A percentile compares a stretch with the other conserved stretches of the same genome.
These are phyloP conservation scores for Microdochium paspali DNA, from an alignment of 2,329 filamentous ascomycete genomes.

Conservation along the genomic window DNA sequence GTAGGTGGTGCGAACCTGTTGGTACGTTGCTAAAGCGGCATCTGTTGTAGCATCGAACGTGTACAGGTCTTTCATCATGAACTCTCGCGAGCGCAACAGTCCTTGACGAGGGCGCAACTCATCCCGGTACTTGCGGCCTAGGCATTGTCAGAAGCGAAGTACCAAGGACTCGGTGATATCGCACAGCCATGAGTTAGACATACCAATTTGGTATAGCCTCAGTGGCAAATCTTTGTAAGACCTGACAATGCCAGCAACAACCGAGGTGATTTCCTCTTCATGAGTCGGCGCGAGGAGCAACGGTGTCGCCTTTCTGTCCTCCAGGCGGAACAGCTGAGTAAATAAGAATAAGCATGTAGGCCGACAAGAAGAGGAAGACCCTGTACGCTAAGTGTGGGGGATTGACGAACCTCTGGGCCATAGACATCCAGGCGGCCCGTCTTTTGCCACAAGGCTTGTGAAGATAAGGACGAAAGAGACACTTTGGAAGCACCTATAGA, in stretches of 20 bases:
- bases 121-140: constrained; percentile 88
- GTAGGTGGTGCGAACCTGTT: constrained; percentile 65
- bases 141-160: too few species aligned
- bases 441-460: constrained; percentile 72
- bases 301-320: constrained; percentile 65
- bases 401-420: constrained; percentile 55
- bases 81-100: constrained; percentile 79
- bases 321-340: constrained; percentile 64
- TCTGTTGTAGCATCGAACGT: constrained; percentile 70
- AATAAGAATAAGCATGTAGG: constrained; percentile 12
- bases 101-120: constrained; percentile 84
- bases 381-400: not conserved
- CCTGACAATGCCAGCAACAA: constrained; percentile 63
- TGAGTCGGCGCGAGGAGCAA: constrained; percentile 87
- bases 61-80: constrained; percentile 97
- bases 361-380: not conserved
- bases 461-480: constrained; percentile 76
- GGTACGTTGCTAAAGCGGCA: constrained; percentile 73
- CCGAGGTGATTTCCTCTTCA: constrained; percentile 85
- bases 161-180: too few species aligned
- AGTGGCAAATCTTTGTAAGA: constrained; percentile 84
- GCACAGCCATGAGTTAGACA: too few species aligned
- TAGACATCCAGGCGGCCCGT: constrained; percentile 72
- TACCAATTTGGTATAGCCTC: constrained; percentile 82
- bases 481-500: constrained; percentile 64